Conservation (phyloP, 202 grass and related monocot species). For the Setaria viridis region DNA sequence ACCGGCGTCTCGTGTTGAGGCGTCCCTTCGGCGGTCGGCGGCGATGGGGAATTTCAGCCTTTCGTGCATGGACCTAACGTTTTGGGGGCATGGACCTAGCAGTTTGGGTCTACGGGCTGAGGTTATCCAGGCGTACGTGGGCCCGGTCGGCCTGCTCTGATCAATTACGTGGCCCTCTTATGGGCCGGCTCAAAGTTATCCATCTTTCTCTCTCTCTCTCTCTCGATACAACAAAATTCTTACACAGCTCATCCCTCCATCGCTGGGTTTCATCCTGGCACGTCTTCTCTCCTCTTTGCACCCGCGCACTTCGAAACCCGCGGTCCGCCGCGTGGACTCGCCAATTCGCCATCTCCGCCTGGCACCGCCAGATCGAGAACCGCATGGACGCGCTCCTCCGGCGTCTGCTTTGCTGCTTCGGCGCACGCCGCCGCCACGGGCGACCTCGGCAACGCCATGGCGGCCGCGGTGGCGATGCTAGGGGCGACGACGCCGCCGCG, state of each 20-base stretch:
- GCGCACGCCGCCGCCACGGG: not conserved
- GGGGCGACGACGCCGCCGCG: not conserved
- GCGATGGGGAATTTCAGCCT: not conserved
- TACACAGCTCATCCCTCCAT: no score
- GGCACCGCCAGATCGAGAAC: not conserved
- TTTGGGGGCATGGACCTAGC: not conserved
- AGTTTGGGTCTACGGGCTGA: not conserved
- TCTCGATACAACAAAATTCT: no score
- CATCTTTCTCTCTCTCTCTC: no score
- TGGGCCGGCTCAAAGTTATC: no score
- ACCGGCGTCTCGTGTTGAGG: not conserved
- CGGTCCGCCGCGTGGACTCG: no score
- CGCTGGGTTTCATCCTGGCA: conserved; percentile 1
- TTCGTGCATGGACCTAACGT: not conserved
- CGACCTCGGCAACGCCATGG: not conserved
- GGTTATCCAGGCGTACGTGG: not conserved
- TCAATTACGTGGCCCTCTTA: no score
- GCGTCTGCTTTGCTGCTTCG: conserved; percentile 45
- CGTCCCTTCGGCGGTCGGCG: not conserved
- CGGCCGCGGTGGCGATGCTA: not conserved
- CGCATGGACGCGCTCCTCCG: conserved; percentile 30
- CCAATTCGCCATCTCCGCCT: no score
- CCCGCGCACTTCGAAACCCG: no score
- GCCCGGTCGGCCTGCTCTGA: no score
- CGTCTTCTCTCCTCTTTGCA: not conserved